Evolutionary conservation across 192 early-diverging fungal species (phyloP), one percentile per base, ranked within the genome.

Genomic region (Lunasporangiospora selenospora): DNA sequence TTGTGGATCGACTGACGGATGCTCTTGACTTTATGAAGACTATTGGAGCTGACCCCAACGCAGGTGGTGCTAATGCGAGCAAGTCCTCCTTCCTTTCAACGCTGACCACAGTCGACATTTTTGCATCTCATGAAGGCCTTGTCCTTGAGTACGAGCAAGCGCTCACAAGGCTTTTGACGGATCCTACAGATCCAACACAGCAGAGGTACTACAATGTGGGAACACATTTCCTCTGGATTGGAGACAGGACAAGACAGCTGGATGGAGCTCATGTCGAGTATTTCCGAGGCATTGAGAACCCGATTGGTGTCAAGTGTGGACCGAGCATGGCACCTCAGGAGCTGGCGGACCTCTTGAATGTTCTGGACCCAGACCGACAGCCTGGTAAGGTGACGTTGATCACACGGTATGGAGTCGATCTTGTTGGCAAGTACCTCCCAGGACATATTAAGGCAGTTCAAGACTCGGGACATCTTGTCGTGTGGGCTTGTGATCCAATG

Each of bases 401-500:
- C 66, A 93, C 95, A 4, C 83, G 96, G 10, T 98, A 96, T 67
- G 96, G 96, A 30, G 85, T 85, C 12, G 82, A 77, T 55, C 93
- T 95, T 67, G 91, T 98, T 15, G 83, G 81, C 26, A 76, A 90
- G 53, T 85, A 83, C 62, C 76, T 98, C 27, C 93, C 94, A 2
- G 88, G 76, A 24, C 95, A 97, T 62, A 93, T 98, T 57, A 73
- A 83, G 42, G 95, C 95, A 7, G 93, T 98, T 19, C 85, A 90
- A 54, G 73, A 67, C 1, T 90, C 93, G 1, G 83, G 82, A 10
- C 95, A 97, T 77, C 81, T 84, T 66, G 93, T 94, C 2, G 94
- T 97, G 6, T 98, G 96, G 96, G 92, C 83, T 38, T 92, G 89
- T 78, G 96, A 98, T 77, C 96, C 96, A 15, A 96, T 96, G 94